phyloP scores from a whole-genome alignment of 495 filamentous ascomycete species.

The Niebla homalea region DNA sequence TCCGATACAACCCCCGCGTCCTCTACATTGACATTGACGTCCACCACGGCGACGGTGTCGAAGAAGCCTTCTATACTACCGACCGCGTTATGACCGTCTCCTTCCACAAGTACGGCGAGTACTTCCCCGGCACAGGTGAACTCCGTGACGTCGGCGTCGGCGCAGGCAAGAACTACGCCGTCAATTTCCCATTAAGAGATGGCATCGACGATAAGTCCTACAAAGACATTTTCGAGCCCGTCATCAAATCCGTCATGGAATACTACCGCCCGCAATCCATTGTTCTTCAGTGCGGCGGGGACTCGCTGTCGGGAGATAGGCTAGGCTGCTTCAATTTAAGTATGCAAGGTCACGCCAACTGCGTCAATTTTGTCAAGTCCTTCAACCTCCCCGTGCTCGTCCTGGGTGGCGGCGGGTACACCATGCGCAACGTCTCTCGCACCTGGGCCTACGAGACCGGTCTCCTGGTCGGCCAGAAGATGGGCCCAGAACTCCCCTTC shows the following conservation, averaged over 20 bases:
- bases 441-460: slow-evolving; percentile 98
- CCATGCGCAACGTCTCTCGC: slow-evolving; percentile 95
- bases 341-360: slow-evolving; percentile 96
- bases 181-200: slow-evolving; percentile 94
- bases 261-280: slow-evolving; percentile 91
- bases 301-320: slow-evolving; percentile 87
- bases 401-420: slow-evolving; percentile 91
- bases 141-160: slow-evolving; percentile 92
- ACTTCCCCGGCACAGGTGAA: slow-evolving; percentile 95
- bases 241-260: slow-evolving; percentile 87
- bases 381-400: slow-evolving; percentile 87
- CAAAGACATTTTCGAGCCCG: slow-evolving; percentile 89
- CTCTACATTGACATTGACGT: slow-evolving; percentile 98
- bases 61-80: slow-evolving; percentile 95
- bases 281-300: slow-evolving; percentile 92
- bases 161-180: slow-evolving; percentile 80
- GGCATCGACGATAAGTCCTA: slow-evolving; percentile 89
- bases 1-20: slow-evolving; percentile 84
- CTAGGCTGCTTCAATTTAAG: slow-evolving; percentile 96
- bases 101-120: slow-evolving; percentile 98
- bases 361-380: slow-evolving; percentile 85
- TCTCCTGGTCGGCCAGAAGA: slow-evolving; percentile 65
- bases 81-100: slow-evolving; percentile 97
- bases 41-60: slow-evolving; percentile 94
- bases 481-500: slow-evolving; percentile 75